Evolutionary conservation across 163 green algal species (phyloP), one percentile per base, ranked within the genome.

Genomic region (Scenedesmus sp.): DNA sequence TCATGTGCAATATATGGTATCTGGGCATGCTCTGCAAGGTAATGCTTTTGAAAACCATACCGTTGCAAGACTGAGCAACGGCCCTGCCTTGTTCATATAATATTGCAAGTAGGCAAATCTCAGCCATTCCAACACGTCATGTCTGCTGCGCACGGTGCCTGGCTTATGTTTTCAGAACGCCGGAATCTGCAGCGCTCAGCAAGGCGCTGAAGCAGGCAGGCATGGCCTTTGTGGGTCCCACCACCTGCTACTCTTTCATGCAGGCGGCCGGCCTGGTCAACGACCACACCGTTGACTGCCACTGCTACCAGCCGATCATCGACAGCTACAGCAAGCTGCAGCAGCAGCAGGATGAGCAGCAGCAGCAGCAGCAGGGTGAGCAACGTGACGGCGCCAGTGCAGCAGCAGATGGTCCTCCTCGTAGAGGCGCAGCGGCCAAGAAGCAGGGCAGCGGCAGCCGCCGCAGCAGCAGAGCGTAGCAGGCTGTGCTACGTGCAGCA

Each of bases 241-340:
- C 92, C 16, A 96, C 89, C 57, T 91, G 87, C 52, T 96, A 96
- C 82, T 66, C 88, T 2, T 96, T 96, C 90, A 95, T 96, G 93
- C 90, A 92, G 67, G 91, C 86, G 13, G 85, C 88, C 7, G 94
- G 94, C 1, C 57, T 95, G 82, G 94, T 95, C 23, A 95, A 94
- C 66, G 94, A 95, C 55, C 94, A 95, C 82, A 82, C 84, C 1
- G 23, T 76, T 4, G 79, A 62, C 64, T 95, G 94, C 77, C 87
- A 88, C 91, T 94, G 91, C 88, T 92, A 92, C 54, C 55, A 67
- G 85, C 13, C 16, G 34, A 84, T 83, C 15, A n/a, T 66, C 12
- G 66, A 64, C 81, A 86, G 81, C 81, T 76, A 76, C 66, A 76
- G 66, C 66, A 34, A 7, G 8, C 16, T 6, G 76, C 76, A 84